These are phyloP conservation scores for Plasmodium chabaudi DNA, from an alignment of 169 alveolate species.

Conservation along the genomic window DNA sequence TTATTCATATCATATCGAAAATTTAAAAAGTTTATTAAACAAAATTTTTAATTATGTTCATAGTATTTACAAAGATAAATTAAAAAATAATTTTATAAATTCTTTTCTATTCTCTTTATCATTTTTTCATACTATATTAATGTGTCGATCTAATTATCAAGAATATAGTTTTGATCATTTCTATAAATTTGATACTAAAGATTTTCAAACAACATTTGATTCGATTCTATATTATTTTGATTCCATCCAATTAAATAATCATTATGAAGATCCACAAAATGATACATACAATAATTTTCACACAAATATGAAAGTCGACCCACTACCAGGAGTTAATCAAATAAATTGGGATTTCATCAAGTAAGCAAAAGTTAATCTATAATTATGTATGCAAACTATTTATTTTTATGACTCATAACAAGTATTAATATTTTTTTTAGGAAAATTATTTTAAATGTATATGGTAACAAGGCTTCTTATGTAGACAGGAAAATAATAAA, in stretches of 20 bases:
- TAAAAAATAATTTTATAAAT: constrained; percentile 58
- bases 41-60: constrained; percentile 31
- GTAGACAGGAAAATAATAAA: constrained; percentile 55
- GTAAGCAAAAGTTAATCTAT: constrained; percentile 1
- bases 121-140: constrained; percentile 51
- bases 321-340: constrained; percentile 6
- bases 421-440: neutral
- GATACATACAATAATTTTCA: neutral
- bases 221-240: constrained; percentile 36
- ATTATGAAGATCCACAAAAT: neutral
- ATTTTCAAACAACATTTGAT: constrained; percentile 67
- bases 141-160: constrained; percentile 41
- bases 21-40: constrained; percentile 33
- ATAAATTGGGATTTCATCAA: constrained; percentile 62
- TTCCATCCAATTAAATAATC: constrained; percentile 20
- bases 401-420: neutral
- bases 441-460: constrained; percentile 52
- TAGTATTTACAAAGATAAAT: constrained; percentile 37
- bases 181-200: constrained; percentile 38
- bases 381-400: neutral
- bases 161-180: constrained; percentile 60
- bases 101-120: constrained; percentile 55
- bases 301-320: too few relatives aligned
- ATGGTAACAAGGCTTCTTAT: constrained; percentile 32
- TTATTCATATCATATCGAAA: constrained; percentile 32